Conservation (phyloP, 1,284 basidiomycete genomes). For the Mycosarcoma mackinlayi region DNA sequence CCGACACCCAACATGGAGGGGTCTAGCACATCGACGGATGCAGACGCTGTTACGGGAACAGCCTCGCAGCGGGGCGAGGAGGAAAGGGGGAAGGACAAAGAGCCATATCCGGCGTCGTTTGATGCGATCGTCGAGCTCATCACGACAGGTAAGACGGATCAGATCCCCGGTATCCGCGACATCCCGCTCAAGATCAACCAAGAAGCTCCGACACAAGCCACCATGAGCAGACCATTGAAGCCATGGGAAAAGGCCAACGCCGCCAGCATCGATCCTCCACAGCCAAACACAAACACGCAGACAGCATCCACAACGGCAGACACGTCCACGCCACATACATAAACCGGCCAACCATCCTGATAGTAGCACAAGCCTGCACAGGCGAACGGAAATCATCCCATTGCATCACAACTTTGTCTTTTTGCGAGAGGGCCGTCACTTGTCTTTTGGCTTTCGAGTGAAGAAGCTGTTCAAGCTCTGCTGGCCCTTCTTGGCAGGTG, state of each 20-base stretch:
- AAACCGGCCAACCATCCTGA: background rate
- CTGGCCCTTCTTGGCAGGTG: slow-evolving; percentile 50
- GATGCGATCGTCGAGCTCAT: slow-evolving; percentile 66
- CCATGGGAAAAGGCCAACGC: slow-evolving; percentile 56
- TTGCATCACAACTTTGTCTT: no score
- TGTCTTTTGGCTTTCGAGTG: slow-evolving; percentile 43
- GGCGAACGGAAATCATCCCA: no score
- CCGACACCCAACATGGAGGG: no score
- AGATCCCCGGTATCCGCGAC: slow-evolving; percentile 63
- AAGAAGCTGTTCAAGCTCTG: slow-evolving; percentile 56
- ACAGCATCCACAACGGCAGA: slow-evolving; percentile 5
- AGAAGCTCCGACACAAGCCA: slow-evolving; percentile 47
- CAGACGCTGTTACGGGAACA: background rate
- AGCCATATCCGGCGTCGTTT: slow-evolving; percentile 62
- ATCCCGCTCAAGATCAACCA: slow-evolving; percentile 66
- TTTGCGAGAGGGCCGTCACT: no score
- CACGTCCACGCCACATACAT: background rate
- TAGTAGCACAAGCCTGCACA: no score
- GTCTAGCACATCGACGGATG: background rate
- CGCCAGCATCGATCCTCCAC: slow-evolving; percentile 1
- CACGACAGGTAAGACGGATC: slow-evolving; percentile 62
- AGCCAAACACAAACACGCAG: background rate
- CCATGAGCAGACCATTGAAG: slow-evolving; percentile 51
- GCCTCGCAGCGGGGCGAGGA: background rate
- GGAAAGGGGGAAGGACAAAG: slow-evolving; percentile 22